A percentile compares a stretch with the other conserved stretches of the same genome.
These are phyloP conservation scores for Kodamaea anthophila DNA, from an alignment of 1,139 yeast genomes.

Conservation along the genomic window DNA sequence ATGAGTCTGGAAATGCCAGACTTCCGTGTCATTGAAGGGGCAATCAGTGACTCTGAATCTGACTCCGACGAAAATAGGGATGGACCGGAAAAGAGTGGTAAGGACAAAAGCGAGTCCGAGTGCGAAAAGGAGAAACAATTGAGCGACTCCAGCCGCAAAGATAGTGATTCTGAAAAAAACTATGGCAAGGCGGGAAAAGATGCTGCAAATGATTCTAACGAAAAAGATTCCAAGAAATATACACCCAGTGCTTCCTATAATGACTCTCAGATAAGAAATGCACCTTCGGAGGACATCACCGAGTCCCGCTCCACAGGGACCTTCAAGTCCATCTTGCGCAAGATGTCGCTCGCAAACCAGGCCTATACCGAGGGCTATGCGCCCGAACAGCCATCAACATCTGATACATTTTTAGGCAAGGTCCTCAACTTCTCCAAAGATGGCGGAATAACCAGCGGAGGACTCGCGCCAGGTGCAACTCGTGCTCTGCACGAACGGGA, in stretches of 20 bases:
- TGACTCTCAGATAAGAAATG: not conserved
- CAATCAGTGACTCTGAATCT: slow-evolving; percentile 3
- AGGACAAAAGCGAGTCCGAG: no score
- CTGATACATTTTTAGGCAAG: slow-evolving; percentile 38
- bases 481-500: slow-evolving; percentile 15
- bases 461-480: slow-evolving; percentile 39
- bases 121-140: no score
- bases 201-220: not conserved
- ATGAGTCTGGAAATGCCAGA: slow-evolving; percentile 3
- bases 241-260: not conserved
- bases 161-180: not conserved
- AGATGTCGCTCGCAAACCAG: slow-evolving; percentile 30
- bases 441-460: slow-evolving; percentile 34
- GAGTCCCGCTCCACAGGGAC: slow-evolving; percentile 11
- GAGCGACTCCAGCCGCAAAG: not conserved
- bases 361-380: slow-evolving; percentile 18
- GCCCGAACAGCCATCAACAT: slow-evolving; percentile 15
- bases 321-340: slow-evolving; percentile 26
- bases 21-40: slow-evolving; percentile 1
- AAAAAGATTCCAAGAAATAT: not conserved
- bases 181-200: no score
- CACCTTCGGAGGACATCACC: slow-evolving; percentile 16
- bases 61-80: slow-evolving; percentile 3
- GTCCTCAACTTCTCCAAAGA: slow-evolving; percentile 24
- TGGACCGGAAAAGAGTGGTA: not conserved